Evolutionary conservation across 371 early-diverging fungal species (phyloP).

Genomic region (Smittium culicis): DNA sequence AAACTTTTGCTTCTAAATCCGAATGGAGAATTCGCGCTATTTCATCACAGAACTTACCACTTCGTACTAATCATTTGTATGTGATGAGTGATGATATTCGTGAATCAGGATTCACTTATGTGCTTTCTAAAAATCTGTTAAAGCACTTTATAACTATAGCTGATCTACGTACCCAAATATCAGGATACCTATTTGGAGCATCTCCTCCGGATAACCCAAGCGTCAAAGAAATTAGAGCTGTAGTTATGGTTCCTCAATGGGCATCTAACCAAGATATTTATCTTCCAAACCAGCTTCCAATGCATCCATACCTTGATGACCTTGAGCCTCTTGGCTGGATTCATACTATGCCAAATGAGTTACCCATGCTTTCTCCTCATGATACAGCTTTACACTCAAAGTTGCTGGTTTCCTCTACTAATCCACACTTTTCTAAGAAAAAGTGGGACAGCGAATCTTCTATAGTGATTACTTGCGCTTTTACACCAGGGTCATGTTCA

Average conservation of each 20-base stretch:
- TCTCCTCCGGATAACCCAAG: constrained; percentile 78
- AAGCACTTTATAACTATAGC: constrained; percentile 89
- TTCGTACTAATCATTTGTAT: constrained; percentile 92
- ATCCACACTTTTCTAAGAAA: constrained; percentile 44
- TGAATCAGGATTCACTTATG: constrained; percentile 77
- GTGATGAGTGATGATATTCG: constrained; percentile 88
- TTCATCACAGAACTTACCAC: constrained; percentile 80
- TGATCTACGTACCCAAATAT: constrained; percentile 89
- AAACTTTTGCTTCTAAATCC: constrained; percentile 93
- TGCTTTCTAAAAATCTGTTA: constrained; percentile 92
- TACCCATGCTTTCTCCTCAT: constrained; percentile 78
- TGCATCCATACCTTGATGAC: constrained; percentile 77
- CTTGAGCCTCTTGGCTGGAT: constrained; percentile 96
- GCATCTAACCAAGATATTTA: constrained; percentile 89
- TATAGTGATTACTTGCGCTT: constrained; percentile 77
- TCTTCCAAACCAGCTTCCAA: constrained; percentile 74
- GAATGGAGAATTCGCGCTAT: constrained; percentile 97
- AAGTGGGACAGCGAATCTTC: constrained; percentile 93
- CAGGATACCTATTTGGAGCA: constrained; percentile 89
- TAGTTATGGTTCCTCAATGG: constrained; percentile 95
- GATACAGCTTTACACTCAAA: constrained; percentile 83
- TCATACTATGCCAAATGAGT: constrained; percentile 90
- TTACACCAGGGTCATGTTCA: constrained; percentile 95
- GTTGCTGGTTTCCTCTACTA: constrained; percentile 45
- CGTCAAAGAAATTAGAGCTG: constrained; percentile 88